Conservation (phyloP, 1,284 basidiomycete genomes). For the Malassezia slooffiae region DNA sequence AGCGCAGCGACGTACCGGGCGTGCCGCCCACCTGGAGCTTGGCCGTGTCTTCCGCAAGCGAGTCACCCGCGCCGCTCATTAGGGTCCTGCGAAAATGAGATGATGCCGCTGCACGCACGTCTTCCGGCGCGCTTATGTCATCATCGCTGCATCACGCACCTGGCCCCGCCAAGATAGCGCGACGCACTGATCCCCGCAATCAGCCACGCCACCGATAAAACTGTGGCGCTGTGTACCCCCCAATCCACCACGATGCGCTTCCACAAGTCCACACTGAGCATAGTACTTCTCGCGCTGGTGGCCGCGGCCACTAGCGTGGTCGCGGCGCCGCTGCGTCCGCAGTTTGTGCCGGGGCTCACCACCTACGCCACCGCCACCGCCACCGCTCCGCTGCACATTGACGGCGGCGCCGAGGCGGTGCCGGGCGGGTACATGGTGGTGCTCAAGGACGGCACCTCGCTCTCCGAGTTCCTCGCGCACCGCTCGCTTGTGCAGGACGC, state of each 20-base stretch:
- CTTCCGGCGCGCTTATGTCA: neutral
- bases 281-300: no score
- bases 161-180: no score
- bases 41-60: neutral
- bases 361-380: no score
- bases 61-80: slow-evolving; percentile 1
- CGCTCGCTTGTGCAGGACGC: slow-evolving; percentile 24
- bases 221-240: no score
- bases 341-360: no score
- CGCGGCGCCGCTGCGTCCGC: no score
- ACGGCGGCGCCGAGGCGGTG: slow-evolving; percentile 21
- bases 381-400: slow-evolving; percentile 6
- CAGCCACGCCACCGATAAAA: no score
- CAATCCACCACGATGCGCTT: no score
- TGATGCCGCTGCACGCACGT: neutral
- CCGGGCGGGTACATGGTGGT: slow-evolving; percentile 41
- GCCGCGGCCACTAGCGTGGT: no score
- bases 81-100: neutral
- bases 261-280: no score
- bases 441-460: slow-evolving; percentile 37
- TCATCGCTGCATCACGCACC: no score
- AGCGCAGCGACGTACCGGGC: neutral
- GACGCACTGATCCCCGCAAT: no score
- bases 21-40: slow-evolving; percentile 5
- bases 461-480: slow-evolving; percentile 31